Base-by-base conservation (phyloP, 225 moss, liverwort and hornwort genomes). In the Anthoceros angustus region DNA sequence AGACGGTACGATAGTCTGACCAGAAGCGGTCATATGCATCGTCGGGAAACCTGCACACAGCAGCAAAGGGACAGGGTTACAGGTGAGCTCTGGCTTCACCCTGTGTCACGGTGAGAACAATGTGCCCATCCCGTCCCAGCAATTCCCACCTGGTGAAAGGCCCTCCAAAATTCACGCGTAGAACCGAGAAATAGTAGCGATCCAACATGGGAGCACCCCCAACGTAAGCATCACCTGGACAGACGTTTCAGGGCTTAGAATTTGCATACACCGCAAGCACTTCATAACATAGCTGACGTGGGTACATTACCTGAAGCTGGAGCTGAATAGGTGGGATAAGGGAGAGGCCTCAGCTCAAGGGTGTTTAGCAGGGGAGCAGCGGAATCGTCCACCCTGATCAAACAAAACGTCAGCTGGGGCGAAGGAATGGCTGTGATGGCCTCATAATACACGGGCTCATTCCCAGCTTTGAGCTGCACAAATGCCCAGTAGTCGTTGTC, bases 401-500 rank as follows among this genome's bases (percentile, higher is more conserved):
- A 23, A 23, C 55, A 55, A 18, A 55, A 15, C 18, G 14, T 7
- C 5, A 55, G 55, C 55, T 18, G 6, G 1, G 6, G 0, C 55
- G 18, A 23, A 18, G 55, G 18, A 23, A 55, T 55, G n/a, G 23
- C 55, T 15, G 55, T 55, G 55, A 55, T 18, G 23, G 18, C 55
- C n/a, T 55, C 55, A 20, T 18, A 55, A 55, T 55, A 55, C 55
- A 55, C 55, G 23, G 55, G 55, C 8, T 55, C 55, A 18, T 18
- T 7, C 18, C 55, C 55, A 15, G 55, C 18, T 11, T 55, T 55
- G 55, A 55, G 55, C 55, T 55, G 55, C 55, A 55, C 55, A 20
- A 55, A 55, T 23, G 55, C 55, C 55, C 55, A 55, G 55, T 55
- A 55, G 18, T 55, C 55, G 23, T 55, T 8, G 18, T 55, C 55